Evolutionary conservation across 2,329 filamentous ascomycete genomes (phyloP).

Genomic region (Claviceps pazoutovae): DNA sequence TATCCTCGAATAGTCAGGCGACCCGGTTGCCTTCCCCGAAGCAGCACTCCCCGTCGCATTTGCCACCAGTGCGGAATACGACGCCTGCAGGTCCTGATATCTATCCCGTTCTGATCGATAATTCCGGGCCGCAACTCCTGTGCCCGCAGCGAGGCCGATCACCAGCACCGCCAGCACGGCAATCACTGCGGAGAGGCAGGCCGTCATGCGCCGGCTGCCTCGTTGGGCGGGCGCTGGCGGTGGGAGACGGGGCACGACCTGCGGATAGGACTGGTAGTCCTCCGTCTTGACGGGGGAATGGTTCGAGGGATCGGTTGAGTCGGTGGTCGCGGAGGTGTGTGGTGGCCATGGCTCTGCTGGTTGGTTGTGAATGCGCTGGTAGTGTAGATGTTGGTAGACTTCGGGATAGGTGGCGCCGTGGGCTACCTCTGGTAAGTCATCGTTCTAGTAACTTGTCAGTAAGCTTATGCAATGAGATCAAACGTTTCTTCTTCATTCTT

Average conservation of each 20-base stretch:
- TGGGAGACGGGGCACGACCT: neutral
- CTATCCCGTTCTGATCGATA: constrained; percentile 21
- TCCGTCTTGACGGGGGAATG: neutral
- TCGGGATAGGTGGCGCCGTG: neutral
- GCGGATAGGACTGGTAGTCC: constrained; percentile 1
- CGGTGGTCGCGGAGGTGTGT: neutral
- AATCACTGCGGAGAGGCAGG: constrained; percentile 26
- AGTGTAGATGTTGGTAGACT: neutral
- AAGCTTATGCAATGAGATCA: too few species aligned
- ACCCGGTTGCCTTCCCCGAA: neutral
- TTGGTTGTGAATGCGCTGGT: neutral
- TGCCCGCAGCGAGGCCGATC: constrained; percentile 30
- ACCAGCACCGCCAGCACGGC: constrained; percentile 26
- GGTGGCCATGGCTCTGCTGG: neutral
- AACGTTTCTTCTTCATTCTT: neutral
- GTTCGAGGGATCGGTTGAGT: neutral
- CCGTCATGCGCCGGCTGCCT: neutral
- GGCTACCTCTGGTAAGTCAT: constrained; percentile 1
- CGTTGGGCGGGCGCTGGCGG: neutral
- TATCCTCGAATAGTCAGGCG: constrained; percentile 10
- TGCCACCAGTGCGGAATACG: constrained; percentile 3
- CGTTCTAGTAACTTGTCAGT: neutral
- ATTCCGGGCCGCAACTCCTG: constrained; percentile 26
- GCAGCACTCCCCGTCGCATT: neutral
- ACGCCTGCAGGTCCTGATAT: constrained; percentile 13